phyloP scores from a whole-genome alignment of 2,329 filamentous ascomycete species.

The Chaetothyriales sp. region DNA sequence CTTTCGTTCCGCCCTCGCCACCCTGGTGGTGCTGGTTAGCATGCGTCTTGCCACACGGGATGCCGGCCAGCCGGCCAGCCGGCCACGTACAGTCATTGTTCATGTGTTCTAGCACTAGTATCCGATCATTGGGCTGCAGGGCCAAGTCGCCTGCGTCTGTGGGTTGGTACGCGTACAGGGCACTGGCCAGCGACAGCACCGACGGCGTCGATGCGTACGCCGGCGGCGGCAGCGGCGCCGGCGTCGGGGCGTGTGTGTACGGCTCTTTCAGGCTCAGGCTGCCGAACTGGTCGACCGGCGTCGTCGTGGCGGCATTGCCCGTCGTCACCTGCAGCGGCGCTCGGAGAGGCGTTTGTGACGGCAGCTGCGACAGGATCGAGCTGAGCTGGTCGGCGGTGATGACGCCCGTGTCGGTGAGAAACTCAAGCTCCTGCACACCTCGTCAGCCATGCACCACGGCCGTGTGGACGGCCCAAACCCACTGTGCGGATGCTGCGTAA shows the following conservation, averaged over 20 bases:
- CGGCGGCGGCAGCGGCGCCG: slow-evolving; percentile 35
- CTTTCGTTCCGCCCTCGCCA: slow-evolving; percentile 80
- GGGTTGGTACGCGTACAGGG: slow-evolving; percentile 71
- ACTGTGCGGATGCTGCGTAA: slow-evolving; percentile 79
- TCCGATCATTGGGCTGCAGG: slow-evolving; percentile 65
- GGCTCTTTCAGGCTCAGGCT: slow-evolving; percentile 31
- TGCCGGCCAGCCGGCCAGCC: no score
- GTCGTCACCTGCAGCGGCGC: slow-evolving; percentile 23
- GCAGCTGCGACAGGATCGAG: slow-evolving; percentile 60
- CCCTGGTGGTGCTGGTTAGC: slow-evolving; percentile 22
- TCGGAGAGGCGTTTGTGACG: slow-evolving; percentile 41
- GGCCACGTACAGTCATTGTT: slow-evolving; percentile 68
- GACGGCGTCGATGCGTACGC: slow-evolving; percentile 37
- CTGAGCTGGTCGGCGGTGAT: slow-evolving; percentile 65
- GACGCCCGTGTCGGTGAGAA: slow-evolving; percentile 67
- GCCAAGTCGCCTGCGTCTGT: slow-evolving; percentile 69
- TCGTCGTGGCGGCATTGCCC: slow-evolving; percentile 24
- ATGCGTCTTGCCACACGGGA: slow-evolving; percentile 10
- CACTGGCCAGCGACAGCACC: slow-evolving; percentile 59
- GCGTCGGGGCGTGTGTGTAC: slow-evolving; percentile 31
- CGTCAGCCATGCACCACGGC: slow-evolving; percentile 2
- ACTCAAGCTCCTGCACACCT: slow-evolving; percentile 66
- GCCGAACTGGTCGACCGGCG: slow-evolving; percentile 27
- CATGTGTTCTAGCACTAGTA: slow-evolving; percentile 81
- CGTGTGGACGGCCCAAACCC: slow-evolving; percentile 23